Conservation (phyloP, 495 filamentous ascomycete species). For the Aspergillus incahuasiensis region DNA sequence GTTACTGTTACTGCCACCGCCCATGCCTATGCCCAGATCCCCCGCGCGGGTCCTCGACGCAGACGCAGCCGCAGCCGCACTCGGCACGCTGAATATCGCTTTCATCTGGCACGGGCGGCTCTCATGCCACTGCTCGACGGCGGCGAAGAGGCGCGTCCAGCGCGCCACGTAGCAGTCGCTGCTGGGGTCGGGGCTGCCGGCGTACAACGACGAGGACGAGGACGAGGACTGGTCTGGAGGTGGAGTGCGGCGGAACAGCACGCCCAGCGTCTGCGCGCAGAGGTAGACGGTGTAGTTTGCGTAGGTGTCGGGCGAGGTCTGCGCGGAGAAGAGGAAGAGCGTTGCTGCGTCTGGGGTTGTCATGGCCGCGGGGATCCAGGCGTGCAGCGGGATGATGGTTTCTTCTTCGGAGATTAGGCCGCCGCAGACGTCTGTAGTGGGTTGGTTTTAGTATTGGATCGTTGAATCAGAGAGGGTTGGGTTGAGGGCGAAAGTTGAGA, state of each 20-base stretch:
- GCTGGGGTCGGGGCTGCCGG: conserved; percentile 17
- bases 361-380: conserved; percentile 31
- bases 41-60: no score
- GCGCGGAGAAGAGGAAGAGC: conserved; percentile 26
- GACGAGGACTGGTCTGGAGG: no score
- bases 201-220: conserved; percentile 16
- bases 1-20: no score
- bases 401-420: conserved; percentile 41
- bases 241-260: conserved; percentile 27
- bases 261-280: conserved; percentile 31
- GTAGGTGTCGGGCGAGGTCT: conserved; percentile 32
- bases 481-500: no score
- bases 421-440: conserved; percentile 37
- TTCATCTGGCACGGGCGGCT: conserved; percentile 39
- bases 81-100: conserved; percentile 24
- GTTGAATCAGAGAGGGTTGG: background rate
- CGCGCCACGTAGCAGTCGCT: conserved; percentile 21
- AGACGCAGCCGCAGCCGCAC: no score
- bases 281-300: conserved; percentile 46
- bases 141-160: conserved; percentile 33
- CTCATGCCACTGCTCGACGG: conserved; percentile 36
- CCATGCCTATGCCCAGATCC: no score
- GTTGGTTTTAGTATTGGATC: no score
- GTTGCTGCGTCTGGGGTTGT: conserved; percentile 23
- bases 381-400: conserved; percentile 30